These are phyloP conservation scores for Phytophthora palmivora DNA, from an alignment of 352 stramenopile species.

Conservation along the genomic window DNA sequence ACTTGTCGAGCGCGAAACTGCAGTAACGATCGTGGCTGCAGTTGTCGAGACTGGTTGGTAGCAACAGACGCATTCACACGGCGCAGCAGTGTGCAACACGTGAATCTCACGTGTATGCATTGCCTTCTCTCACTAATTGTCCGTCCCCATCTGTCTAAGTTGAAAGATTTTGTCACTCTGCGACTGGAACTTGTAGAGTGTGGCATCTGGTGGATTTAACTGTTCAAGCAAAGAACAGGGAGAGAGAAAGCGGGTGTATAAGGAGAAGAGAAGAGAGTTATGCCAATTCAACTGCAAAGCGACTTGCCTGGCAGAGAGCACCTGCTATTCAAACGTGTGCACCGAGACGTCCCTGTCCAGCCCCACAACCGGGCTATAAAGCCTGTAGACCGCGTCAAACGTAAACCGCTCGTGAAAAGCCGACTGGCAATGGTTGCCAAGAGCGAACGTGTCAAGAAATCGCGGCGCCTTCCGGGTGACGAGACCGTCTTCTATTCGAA, in stretches of 20 bases:
- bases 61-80: conserved; percentile 34
- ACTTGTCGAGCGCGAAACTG: conserved; percentile 21
- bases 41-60: conserved; percentile 41
- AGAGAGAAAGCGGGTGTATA: conserved; percentile 26
- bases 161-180: conserved; percentile 18
- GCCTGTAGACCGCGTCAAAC: conserved; percentile 26
- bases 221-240: conserved; percentile 30
- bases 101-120: conserved; percentile 15
- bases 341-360: conserved; percentile 32
- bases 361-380: conserved; percentile 32
- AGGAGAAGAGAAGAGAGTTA: conserved; percentile 19
- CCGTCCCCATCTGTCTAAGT: conserved; percentile 30
- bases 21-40: conserved; percentile 25
- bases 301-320: conserved; percentile 42
- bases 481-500: conserved; percentile 86
- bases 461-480: conserved; percentile 46
- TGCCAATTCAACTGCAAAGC: conserved; percentile 39
- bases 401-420: conserved; percentile 70
- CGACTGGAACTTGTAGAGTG: neutral
- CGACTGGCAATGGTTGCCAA: conserved; percentile 49
- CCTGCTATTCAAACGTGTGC: conserved; percentile 18
- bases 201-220: conserved; percentile 28
- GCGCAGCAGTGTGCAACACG: conserved; percentile 25
- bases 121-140: conserved; percentile 9
- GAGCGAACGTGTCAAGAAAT: conserved; percentile 52